Evolutionary conservation across 2,329 filamentous ascomycete genomes (phyloP), one percentile per base, ranked within the genome.

Genomic region (Aspergillus aculeatinus): DNA sequence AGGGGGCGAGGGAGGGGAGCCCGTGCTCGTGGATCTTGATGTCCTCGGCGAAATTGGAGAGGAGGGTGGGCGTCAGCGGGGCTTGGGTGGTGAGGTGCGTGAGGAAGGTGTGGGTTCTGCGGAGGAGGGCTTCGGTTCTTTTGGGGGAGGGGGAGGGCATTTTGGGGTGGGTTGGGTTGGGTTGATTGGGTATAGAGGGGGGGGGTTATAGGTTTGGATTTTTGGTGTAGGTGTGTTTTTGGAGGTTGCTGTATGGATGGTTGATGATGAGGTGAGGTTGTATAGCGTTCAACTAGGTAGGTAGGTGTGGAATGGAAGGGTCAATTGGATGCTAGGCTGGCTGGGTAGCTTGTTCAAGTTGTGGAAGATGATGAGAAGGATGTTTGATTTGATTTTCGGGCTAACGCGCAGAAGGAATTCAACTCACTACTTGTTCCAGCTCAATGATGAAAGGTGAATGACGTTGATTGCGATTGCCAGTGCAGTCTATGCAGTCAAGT

Each of bases 1-100:
- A 80, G 2, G 78, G 77, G 3, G 77, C 74, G 21, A 79, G 68
- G n/a, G 67, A 54, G 1, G 68, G 65, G 27, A 76, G 73, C n/a
- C 78, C 78, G 65, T 79, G 74, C 63, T 80, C 78, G 60, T 76
- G 66, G 48, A 69, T 35, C 66, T 56, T 0, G 68, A 71, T 23
- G 54, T 55, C 14, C 2, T 72, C 68, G 11, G 59, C 31, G 1
- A 65, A 66, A 16, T 74, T 77, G 68, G 77, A 78, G 59, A 74
- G 62, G 51, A 77, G 68, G 55, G 77, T 66, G 9, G 64, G 58
- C 23, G 66, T 31, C 31, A 69, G 61, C 12, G 70, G 54, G 16
- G 67, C 57, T 21, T 19, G 21, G 39, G 65, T 59, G 47, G 75
- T 67, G 42, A 78, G 73, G 59, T 74, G 70, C 5, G 60, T 49